phyloP scores from a whole-genome alignment of 1,284 basidiomycete genomes.

The Gomphus bonarii region DNA sequence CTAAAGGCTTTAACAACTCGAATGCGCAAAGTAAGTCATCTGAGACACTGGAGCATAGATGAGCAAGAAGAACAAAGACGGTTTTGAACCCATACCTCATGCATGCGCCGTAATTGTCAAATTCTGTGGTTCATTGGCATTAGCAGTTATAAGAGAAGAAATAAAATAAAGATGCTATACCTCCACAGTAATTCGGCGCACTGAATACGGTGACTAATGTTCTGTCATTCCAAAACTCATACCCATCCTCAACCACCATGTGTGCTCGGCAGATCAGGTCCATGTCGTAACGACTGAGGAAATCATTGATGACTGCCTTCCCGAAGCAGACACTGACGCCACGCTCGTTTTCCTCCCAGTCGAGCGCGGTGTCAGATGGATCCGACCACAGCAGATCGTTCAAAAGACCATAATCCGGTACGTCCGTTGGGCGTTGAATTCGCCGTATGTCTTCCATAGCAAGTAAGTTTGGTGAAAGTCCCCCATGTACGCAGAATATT shows the following conservation, averaged over 20 bases:
- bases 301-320: conserved; percentile 95
- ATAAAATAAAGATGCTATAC: conserved; percentile 37
- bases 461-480: conserved; percentile 93
- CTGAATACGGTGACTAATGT: conserved; percentile 98
- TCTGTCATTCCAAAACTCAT: conserved; percentile 99
- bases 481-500: conserved; percentile 99
- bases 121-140: conserved; percentile 42
- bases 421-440: conserved; percentile 96
- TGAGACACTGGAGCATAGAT: conserved; percentile 66
- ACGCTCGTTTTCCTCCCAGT: conserved; percentile 99
- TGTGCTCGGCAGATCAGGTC: conserved; percentile 99
- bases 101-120: conserved; percentile 96
- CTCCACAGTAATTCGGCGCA: conserved; percentile 95
- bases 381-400: conserved; percentile 99
- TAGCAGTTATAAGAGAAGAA: conserved; percentile 14
- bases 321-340: conserved; percentile 99
- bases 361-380: conserved; percentile 93
- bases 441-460: conserved; percentile 99
- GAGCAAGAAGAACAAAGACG: conserved; percentile 9
- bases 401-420: conserved; percentile 97
- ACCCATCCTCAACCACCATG: conserved; percentile 99
- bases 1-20: conserved; percentile 92
- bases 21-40: conserved; percentile 97
- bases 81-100: conserved; percentile 53
- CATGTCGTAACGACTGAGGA: conserved; percentile 91